These are phyloP conservation scores for Cardamine chenopodiifolia DNA, from an alignment of 345 rosid species.

Conservation along the genomic window DNA sequence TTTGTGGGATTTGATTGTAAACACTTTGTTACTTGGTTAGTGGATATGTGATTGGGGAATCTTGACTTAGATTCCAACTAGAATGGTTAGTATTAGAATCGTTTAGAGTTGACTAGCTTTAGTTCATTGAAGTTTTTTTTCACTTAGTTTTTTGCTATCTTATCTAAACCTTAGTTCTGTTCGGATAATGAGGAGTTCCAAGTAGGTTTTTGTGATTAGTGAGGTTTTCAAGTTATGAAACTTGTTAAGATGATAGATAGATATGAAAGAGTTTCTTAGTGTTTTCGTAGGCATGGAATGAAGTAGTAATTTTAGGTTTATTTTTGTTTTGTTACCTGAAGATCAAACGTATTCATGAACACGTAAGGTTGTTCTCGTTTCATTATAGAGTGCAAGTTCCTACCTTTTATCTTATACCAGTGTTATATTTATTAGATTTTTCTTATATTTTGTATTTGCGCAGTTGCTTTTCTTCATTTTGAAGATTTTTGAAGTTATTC, in stretches of 20 bases:
- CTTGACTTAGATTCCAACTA: neutral
- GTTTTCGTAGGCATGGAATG: neutral
- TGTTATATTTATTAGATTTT: neutral
- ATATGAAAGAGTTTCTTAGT: neutral
- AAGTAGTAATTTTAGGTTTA: neutral
- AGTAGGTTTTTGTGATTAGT: no score
- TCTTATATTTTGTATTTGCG: neutral
- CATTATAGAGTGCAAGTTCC: neutral
- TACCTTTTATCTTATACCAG: neutral
- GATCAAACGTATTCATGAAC: neutral
- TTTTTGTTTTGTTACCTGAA: neutral
- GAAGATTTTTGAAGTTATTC: slow-evolving; percentile 7
- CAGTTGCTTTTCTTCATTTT: neutral
- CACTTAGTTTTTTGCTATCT: neutral
- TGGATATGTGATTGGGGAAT: neutral
- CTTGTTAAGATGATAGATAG: no score
- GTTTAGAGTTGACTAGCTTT: slow-evolving; percentile 2
- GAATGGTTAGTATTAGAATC: neutral
- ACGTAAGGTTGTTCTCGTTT: neutral
- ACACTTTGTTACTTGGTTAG: neutral
- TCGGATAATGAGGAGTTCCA: no score
- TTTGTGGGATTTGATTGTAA: neutral
- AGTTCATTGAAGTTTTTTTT: neutral
- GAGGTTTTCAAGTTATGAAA: no score
- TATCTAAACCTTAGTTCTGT: no score